phyloP scores from a whole-genome alignment of 202 grass and related monocot species.

The Dendrocalamus latiflorus region DNA sequence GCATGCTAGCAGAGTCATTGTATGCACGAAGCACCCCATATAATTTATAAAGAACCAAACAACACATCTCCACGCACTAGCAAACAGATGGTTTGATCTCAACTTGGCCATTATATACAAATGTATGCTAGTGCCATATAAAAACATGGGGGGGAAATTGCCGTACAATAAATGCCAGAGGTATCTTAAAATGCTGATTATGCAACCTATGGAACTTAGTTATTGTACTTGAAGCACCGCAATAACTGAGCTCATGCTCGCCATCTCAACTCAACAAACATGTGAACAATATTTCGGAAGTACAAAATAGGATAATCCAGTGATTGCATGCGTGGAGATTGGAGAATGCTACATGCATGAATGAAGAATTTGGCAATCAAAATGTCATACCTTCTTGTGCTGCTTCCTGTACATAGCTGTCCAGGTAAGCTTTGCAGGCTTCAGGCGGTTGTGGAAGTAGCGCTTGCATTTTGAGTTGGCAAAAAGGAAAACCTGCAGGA shows the following conservation, averaged over 20 bases:
- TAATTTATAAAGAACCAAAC: background rate
- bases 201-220: background rate
- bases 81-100: background rate
- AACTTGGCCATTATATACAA: background rate
- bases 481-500: conserved; percentile 59
- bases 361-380: background rate
- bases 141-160: background rate
- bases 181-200: background rate
- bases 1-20: background rate
- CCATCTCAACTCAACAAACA: background rate
- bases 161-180: background rate
- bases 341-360: background rate
- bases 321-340: background rate
- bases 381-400: conserved; percentile 52
- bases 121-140: background rate
- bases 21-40: background rate
- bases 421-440: conserved; percentile 69
- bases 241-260: background rate
- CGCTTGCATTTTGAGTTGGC: conserved; percentile 73
- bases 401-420: conserved; percentile 68
- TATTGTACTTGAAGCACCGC: background rate
- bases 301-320: background rate
- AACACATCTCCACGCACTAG: background rate
- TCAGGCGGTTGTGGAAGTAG: conserved; percentile 64
- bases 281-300: background rate